Evolutionary conservation across 164 flowering plant species (phyloP), one percentile per base, ranked within the genome.

Genomic region (Paratinospora sagittata): DNA sequence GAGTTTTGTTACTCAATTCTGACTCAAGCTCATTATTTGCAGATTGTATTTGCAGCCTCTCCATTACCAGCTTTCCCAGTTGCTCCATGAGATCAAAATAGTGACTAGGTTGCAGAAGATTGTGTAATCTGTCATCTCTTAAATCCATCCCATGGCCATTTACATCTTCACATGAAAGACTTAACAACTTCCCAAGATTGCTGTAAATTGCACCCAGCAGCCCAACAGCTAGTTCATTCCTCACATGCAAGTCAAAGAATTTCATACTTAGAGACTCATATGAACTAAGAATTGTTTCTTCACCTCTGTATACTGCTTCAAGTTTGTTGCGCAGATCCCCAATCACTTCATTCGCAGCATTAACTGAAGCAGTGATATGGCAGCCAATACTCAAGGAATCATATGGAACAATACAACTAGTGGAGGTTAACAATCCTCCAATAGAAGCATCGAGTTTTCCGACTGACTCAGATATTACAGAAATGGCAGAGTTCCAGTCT

Each of bases 291-390:
- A 79, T 62, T 34, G 77, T 74, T 70, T 86, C 82, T 64, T 73
- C 76, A n/a, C 84, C 85, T 61, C 72, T 36, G 63, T 55, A 60
- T 73, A 87, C 74, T 79, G 81, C 75, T 72, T 87, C 85, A 72
- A 88, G 81, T 75, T 84, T 86, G 63, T 70, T 73, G 66, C 71
- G 84, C 70, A 90, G 79, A 72, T 71, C 80, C 61, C 83, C 83
- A 71, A 94, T 89, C 63, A 83, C 72, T 70, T 81, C 73, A 58
- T 70, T 71, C 21, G 92, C 93, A 74, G 82, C 80, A 75, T 70
- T 47, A 19, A 94, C 86, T 63, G 91, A 84, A 73, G 78, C 66
- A 73, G 70, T 68, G 55, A 88, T 52, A 66, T 17, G 72, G 36
- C 71, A 65, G 49, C 65, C 72, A 45, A 81, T 55, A 68, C 78